These are phyloP conservation scores for Benincasa hispida DNA, from an alignment of 306 rosid species.

Conservation along the genomic window DNA sequence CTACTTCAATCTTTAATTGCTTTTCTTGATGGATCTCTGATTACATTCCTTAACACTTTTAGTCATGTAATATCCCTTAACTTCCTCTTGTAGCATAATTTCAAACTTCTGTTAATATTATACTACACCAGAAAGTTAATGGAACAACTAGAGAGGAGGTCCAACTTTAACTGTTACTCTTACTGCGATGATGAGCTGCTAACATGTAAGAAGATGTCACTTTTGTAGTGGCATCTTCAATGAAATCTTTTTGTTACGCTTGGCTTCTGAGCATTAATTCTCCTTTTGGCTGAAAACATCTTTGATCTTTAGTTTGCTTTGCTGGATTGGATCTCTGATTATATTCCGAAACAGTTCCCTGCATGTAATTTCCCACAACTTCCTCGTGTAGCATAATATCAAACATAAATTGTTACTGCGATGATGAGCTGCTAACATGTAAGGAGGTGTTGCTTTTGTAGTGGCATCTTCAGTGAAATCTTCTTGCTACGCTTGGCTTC, in stretches of 20 bases:
- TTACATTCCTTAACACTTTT: background rate
- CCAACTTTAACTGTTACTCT: background rate
- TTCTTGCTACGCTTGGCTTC: conserved; percentile 83
- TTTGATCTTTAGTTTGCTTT: too few species aligned
- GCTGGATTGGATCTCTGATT: too few species aligned
- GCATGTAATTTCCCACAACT: too few species aligned
- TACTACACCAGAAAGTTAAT: background rate
- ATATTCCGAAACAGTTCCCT: too few species aligned
- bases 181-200: conserved; percentile 4
- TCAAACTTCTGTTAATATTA: background rate
- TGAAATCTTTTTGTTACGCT: conserved; percentile 76
- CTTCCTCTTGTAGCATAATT: background rate
- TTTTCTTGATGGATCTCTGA: background rate
- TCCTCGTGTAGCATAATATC: too few species aligned
- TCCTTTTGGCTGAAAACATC: too few species aligned
- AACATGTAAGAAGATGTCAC: conserved; percentile 35
- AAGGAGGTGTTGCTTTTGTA: conserved; percentile 18
- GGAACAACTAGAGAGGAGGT: too few species aligned
- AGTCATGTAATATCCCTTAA: background rate
- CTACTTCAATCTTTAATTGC: background rate
- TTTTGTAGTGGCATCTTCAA: conserved; percentile 21
- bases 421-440: conserved; percentile 26
- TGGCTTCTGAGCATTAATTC: conserved; percentile 61
- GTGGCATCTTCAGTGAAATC: conserved; percentile 47
- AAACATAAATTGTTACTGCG: background rate